phyloP scores from a whole-genome alignment of 257 asterid species.

The Solanum clarkiae region DNA sequence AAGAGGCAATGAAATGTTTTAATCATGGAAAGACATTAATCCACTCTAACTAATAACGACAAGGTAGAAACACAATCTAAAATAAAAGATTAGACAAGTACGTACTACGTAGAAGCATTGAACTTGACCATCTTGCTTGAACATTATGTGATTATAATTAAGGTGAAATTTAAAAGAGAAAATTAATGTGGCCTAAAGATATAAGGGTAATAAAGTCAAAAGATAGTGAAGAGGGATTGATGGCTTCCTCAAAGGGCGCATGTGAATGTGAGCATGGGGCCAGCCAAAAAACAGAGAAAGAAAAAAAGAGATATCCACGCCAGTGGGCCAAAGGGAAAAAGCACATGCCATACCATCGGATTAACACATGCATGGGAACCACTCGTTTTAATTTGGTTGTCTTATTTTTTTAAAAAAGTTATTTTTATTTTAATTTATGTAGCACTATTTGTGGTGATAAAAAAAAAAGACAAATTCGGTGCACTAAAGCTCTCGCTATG shows the following conservation, averaged over 20 bases:
- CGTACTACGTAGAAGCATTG: neutral
- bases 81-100: neutral
- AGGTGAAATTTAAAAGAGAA: neutral
- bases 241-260: constrained; percentile 24
- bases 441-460: too few species aligned
- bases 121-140: neutral
- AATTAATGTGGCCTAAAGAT: neutral
- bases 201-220: neutral
- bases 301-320: neutral
- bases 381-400: too few species aligned
- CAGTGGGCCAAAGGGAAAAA: neutral
- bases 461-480: rapidly evolving
- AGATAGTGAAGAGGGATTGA: neutral
- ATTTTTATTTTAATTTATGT: too few species aligned
- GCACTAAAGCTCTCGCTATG: too few species aligned
- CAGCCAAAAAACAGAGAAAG: constrained; percentile 7
- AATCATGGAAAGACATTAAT: neutral
- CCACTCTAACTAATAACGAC: neutral
- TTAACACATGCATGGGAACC: constrained; percentile 31
- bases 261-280: constrained; percentile 56
- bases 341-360: constrained; percentile 37
- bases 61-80: neutral
- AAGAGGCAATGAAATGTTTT: neutral
- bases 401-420: too few species aligned
- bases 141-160: neutral